A percentile compares a stretch with the other conserved stretches of the same genome.
These are phyloP conservation scores for Xylariaceae sp. DNA, from an alignment of 2,329 filamentous ascomycete genomes.

Conservation along the genomic window DNA sequence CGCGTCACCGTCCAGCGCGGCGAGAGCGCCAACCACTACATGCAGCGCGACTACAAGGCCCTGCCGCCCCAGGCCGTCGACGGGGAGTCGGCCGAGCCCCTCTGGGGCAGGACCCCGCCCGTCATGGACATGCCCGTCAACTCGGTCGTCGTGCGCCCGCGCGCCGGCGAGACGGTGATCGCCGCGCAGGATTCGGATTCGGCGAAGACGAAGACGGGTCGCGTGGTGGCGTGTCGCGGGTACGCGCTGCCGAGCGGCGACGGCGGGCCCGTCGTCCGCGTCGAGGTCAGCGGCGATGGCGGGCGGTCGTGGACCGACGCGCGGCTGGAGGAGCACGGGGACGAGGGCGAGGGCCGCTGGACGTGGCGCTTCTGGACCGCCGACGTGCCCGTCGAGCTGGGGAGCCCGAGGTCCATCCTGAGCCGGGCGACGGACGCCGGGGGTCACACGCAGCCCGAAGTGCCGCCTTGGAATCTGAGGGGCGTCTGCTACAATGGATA, in stretches of 20 bases:
- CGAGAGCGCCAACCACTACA: slow-evolving; percentile 48
- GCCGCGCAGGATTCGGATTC: background rate
- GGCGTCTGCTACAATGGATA: slow-evolving; percentile 55
- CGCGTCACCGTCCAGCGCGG: slow-evolving; percentile 40
- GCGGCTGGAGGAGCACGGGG: slow-evolving; percentile 12
- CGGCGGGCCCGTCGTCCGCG: slow-evolving; percentile 42
- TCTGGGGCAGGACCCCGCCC: slow-evolving; percentile 41
- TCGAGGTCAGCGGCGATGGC: slow-evolving; percentile 45
- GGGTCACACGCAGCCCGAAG: slow-evolving; percentile 41
- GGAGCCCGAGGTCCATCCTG: slow-evolving; percentile 35
- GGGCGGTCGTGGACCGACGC: slow-evolving; percentile 42
- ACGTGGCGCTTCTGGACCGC: slow-evolving; percentile 49
- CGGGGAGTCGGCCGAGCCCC: slow-evolving; percentile 40
- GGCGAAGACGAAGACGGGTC: slow-evolving; percentile 26
- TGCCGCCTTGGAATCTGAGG: slow-evolving; percentile 48
- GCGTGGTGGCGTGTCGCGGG: slow-evolving; percentile 40
- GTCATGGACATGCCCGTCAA: slow-evolving; percentile 51
- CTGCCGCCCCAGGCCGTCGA: slow-evolving; percentile 43
- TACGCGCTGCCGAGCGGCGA: slow-evolving; percentile 48
- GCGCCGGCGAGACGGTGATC: slow-evolving; percentile 5
- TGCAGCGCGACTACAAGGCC: slow-evolving; percentile 52
- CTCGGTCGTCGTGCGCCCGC: slow-evolving; percentile 33
- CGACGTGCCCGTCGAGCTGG: slow-evolving; percentile 31
- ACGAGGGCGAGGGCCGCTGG: slow-evolving; percentile 34
- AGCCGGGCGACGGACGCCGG: slow-evolving; percentile 46